Evolutionary conservation across 1,284 basidiomycete genomes (phyloP).

Genomic region (Apiotrichum siamense): DNA sequence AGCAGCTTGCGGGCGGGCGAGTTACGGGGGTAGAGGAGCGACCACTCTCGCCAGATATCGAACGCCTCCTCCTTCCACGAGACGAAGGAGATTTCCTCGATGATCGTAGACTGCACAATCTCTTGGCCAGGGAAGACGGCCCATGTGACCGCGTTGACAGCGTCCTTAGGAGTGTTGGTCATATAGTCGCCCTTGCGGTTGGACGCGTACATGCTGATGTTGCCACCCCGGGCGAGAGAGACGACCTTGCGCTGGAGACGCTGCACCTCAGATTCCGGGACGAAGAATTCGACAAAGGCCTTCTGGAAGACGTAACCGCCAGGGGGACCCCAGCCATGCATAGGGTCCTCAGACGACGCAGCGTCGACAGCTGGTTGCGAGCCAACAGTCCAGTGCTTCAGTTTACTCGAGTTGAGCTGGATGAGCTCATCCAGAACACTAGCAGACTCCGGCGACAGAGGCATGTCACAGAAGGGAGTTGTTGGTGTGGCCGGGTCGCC

Average conservation of each 20-base stretch:
- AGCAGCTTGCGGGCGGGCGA: conserved; percentile 69
- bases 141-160: conserved; percentile 98
- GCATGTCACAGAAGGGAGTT: conserved; percentile 84
- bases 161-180: conserved; percentile 86
- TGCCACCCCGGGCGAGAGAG: conserved; percentile 47
- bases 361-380: conserved; percentile 93
- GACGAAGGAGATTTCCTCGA: conserved; percentile 94
- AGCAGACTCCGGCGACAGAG: conserved; percentile 76
- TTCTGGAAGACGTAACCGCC: conserved; percentile 96
- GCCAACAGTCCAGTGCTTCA: conserved; percentile 90
- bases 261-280: conserved; percentile 59
- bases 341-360: conserved; percentile 61
- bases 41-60: conserved; percentile 93
- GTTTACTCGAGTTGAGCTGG: conserved; percentile 58
- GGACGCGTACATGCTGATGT: conserved; percentile 73
- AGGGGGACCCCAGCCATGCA: conserved; percentile 87
- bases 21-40: conserved; percentile 69
- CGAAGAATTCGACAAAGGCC: conserved; percentile 95
- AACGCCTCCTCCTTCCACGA: conserved; percentile 99
- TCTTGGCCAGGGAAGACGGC: conserved; percentile 98
- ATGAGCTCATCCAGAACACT: conserved; percentile 75
- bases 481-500: conserved; percentile 57
- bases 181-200: conserved; percentile 80
- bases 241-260: conserved; percentile 53
- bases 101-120: conserved; percentile 95